phyloP scores from a whole-genome alignment of 768 basidiomycete species.

The Crassisporium funariophilum region DNA sequence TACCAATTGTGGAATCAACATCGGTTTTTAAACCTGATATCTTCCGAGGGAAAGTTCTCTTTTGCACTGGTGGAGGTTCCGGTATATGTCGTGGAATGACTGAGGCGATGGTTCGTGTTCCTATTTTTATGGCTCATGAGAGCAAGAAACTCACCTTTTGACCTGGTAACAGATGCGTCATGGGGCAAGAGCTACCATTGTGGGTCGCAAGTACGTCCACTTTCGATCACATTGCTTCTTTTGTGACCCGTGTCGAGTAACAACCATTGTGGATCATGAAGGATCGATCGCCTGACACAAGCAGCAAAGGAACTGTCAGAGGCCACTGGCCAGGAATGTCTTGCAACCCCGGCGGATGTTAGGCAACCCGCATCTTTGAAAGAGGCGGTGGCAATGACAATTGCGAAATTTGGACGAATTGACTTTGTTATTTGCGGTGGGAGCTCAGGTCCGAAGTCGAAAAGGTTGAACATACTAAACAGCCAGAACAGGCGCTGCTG shows the following conservation, averaged over 20 bases:
- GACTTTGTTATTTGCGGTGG: constrained; percentile 94
- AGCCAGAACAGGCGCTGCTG: constrained; percentile 86
- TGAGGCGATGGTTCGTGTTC: constrained; percentile 66
- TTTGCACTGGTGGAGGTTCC: constrained; percentile 90
- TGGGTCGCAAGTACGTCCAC: constrained; percentile 78
- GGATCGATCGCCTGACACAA: constrained; percentile 69
- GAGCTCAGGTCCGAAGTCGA: too few species aligned
- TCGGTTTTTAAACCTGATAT: constrained; percentile 75
- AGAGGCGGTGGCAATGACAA: constrained; percentile 73
- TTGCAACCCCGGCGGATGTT: constrained; percentile 82
- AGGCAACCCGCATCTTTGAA: constrained; percentile 71
- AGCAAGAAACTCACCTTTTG: constrained; percentile 10
- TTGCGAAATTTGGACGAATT: constrained; percentile 80
- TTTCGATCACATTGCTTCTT: constrained; percentile 1
- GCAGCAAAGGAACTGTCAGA: constrained; percentile 72
- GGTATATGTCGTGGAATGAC: constrained; percentile 94
- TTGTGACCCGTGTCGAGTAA: constrained; percentile 6
- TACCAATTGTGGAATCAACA: constrained; percentile 54
- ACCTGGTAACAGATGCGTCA: constrained; percentile 66
- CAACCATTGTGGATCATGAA: constrained; percentile 29
- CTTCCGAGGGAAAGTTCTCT: constrained; percentile 88
- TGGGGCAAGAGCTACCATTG: constrained; percentile 79
- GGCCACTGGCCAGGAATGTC: constrained; percentile 69
- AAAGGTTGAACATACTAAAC: background rate
- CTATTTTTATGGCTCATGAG: constrained; percentile 10